Evolutionary conservation across 306 rosid species (phyloP), one percentile per base, ranked within the genome.

Genomic region (Cucumis hystrix): DNA sequence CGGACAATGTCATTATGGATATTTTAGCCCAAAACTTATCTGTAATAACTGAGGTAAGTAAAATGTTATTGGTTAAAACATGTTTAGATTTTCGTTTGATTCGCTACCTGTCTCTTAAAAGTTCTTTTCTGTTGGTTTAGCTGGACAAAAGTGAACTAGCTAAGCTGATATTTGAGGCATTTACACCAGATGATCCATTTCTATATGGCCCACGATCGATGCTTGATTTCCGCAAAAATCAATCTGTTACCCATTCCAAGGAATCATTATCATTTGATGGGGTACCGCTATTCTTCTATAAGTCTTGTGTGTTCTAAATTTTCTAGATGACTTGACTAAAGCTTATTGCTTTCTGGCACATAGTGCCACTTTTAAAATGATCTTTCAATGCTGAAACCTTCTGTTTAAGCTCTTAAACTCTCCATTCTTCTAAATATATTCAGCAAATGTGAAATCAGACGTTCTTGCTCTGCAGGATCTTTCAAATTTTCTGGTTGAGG

Each of bases 171-270:
- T 87, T 85, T 9, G 96, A 90, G 84, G 20, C 86, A 55, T 96
- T 92, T 83, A 77, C 86, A 80, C 96, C 97, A 16, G 97, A 92
- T 82, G 99, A 95, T 76, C 90, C 89, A n/a, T 91, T 88, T 80
- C 79, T 87, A 86, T 91, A 89, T 78, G 97, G 98, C 64, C 97
- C 93, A 52, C 90, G 80, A 82, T 92, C 96, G 3, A 87, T 85
- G 69, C 86, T 87, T 3, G 85, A 80, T 65, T 79, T 89, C 70
- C 90, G 85, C 84, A 81, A 80, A 41, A 79, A 78, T 72, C 82
- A 81, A 77, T 71, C 78, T 23, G 77, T 23, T 62, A 51, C 81
- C 57, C 84, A 81, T 80, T 84, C 88, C 18, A 86, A 86, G 70
- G 84, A 88, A 54, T 86, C 92, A 30, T 71, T 80, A 57, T 88